phyloP scores from a whole-genome alignment of 2,329 filamentous ascomycete species.

The Stemphylium vesicarium region DNA sequence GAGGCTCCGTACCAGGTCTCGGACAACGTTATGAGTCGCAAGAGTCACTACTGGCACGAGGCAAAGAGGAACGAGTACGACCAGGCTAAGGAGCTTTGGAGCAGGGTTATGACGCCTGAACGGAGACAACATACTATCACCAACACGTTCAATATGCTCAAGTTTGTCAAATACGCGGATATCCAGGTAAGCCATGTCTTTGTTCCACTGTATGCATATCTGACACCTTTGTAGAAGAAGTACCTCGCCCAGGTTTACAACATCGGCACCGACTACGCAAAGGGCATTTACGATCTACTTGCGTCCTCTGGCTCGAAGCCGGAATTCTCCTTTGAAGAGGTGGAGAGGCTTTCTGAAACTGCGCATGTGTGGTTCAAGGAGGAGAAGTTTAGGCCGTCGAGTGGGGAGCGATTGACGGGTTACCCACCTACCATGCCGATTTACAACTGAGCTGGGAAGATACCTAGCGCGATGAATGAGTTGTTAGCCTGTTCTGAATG shows the following conservation, averaged over 20 bases:
- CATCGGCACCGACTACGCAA: conserved; percentile 56
- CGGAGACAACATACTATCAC: conserved; percentile 54
- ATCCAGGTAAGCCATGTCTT: conserved; percentile 48
- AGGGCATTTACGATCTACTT: conserved; percentile 56
- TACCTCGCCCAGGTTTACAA: conserved; percentile 62
- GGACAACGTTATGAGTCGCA: conserved; percentile 59
- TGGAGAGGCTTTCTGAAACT: conserved; percentile 53
- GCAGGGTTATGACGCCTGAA: conserved; percentile 55
- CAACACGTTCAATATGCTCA: conserved; percentile 58
- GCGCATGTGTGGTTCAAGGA: conserved; percentile 57
- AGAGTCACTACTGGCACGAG: conserved; percentile 63
- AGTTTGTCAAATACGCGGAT: conserved; percentile 51
- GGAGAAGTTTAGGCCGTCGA: conserved; percentile 52
- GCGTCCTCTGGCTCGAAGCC: conserved; percentile 53
- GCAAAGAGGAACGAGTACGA: conserved; percentile 61
- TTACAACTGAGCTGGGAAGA: conserved; percentile 6
- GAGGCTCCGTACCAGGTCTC: conserved; percentile 58
- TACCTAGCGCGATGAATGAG: too few relatives aligned
- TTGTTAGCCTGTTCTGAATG: too few relatives aligned
- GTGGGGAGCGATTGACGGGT: conserved; percentile 51
- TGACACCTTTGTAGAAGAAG: conserved; percentile 45
- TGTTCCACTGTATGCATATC: not conserved
- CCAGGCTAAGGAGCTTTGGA: conserved; percentile 59
- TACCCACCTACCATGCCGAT: conserved; percentile 35
- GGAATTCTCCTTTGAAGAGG: conserved; percentile 55